Conservation (phyloP, 257 asterid genomes). For the Solanum dulcamara region DNA sequence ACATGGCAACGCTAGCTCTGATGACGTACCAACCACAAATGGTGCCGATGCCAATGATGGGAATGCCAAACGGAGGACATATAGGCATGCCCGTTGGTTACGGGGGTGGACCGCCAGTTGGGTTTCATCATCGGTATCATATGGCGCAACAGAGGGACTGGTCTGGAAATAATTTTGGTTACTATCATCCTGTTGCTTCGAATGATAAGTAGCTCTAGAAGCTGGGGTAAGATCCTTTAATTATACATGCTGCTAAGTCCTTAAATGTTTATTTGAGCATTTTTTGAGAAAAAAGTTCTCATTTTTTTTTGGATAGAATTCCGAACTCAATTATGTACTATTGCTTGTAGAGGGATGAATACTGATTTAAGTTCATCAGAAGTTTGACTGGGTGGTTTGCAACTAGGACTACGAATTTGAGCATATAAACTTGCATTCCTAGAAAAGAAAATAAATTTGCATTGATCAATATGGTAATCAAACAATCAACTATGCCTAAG, state of each 20-base stretch:
- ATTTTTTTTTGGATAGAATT: not conserved
- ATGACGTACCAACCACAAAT: conserved; percentile 49
- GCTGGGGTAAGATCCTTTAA: conserved; percentile 25
- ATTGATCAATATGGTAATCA: not conserved
- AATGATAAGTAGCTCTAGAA: conserved; percentile 31
- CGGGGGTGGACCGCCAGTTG: not conserved
- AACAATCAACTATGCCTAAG: not conserved
- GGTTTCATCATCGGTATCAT: conserved; percentile 39
- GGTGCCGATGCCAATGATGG: conserved; percentile 48
- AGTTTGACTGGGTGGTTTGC: not conserved
- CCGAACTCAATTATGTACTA: conserved; percentile 5
- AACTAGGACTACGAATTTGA: not conserved
- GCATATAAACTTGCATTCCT: not conserved
- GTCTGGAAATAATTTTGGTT: conserved; percentile 51
- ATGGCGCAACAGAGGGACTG: conserved; percentile 68
- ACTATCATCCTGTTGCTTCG: conserved; percentile 40
- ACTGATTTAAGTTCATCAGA: not conserved
- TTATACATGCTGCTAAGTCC: not conserved
- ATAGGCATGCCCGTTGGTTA: conserved; percentile 1
- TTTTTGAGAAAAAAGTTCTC: not conserved
- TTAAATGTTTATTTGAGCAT: not conserved
- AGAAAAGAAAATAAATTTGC: not conserved
- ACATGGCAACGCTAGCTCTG: conserved; percentile 27
- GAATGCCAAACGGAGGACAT: conserved; percentile 28
- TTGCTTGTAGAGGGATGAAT: not conserved